A percentile compares a stretch with the other conserved stretches of the same genome.
Evolutionary conservation across 2,329 filamentous ascomycete genomes (phyloP).

Genomic region (Simplicillium sp.): DNA sequence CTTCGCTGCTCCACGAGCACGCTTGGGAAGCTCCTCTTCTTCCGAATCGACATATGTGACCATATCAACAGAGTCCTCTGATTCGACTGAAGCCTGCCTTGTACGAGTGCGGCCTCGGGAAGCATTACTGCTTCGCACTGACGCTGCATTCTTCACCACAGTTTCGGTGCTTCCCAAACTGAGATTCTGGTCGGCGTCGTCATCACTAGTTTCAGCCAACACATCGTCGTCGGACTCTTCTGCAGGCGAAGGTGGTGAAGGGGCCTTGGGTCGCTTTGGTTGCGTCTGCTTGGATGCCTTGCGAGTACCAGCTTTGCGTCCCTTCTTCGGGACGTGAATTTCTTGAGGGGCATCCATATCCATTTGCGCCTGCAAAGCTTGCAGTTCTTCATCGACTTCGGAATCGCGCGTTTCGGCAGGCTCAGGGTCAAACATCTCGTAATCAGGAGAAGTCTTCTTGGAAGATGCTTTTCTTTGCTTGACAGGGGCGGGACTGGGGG

Average conservation of each 20-base stretch:
- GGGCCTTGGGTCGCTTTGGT: conserved; percentile 30
- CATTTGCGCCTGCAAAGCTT: conserved; percentile 40
- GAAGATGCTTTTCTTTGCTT: conserved; percentile 15
- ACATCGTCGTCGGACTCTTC: conserved; percentile 9
- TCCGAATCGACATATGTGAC: conserved; percentile 4
- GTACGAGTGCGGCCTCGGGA: neutral
- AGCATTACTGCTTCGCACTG: conserved; percentile 1
- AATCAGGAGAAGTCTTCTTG: conserved; percentile 25
- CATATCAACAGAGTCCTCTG: conserved; percentile 5
- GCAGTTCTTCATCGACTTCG: conserved; percentile 40
- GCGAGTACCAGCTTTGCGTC: conserved; percentile 37
- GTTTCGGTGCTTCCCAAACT: conserved; percentile 33
- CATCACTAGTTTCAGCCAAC: conserved; percentile 3
- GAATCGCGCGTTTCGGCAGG: conserved; percentile 35
- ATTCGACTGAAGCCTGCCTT: neutral
- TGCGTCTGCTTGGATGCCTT: conserved; percentile 40
- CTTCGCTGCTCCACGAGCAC: conserved; percentile 9
- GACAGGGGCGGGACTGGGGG: conserved; percentile 17
- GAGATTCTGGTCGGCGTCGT: conserved; percentile 21
- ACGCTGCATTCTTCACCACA: conserved; percentile 21
- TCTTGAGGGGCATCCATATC: conserved; percentile 25
- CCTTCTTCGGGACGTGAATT: conserved; percentile 42
- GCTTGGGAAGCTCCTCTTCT: conserved; percentile 14
- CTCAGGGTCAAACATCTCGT: conserved; percentile 43
- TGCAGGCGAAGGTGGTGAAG: conserved; percentile 14